Evolutionary conservation across 2,329 filamentous ascomycete species (phyloP), one percentile per base, ranked within the genome.

Genomic region (Penicillium sp.): DNA sequence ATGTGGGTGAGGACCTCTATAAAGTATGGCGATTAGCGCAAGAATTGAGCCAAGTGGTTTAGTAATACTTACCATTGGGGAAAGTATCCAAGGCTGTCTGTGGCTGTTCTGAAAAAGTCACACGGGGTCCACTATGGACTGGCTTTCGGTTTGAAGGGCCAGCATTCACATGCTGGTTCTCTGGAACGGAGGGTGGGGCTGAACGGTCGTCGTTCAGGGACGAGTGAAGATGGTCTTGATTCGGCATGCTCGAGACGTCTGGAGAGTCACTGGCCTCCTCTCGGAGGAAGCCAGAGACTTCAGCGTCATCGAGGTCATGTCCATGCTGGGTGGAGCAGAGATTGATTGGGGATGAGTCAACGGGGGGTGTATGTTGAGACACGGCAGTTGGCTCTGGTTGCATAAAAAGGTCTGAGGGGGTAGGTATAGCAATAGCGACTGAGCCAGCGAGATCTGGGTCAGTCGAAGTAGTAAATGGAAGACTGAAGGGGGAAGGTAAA

Each of bases 1-100:
- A 96, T 87, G 67, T 97, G 92, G 10, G 90, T 96, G 72, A 97
- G 75, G 53, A 97, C 87, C 81, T 99, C 94, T 97, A 73, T 49
- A 60, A 58, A 62, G 56, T 34, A 45, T 29, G 16, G 45, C 44
- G 32, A 48, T 45, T 22, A 54, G 48, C 32, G 21, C 16, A 27
- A 32, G 32, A 18, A 16, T 21, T 55, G 16, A 32, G 38, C 32
- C 39, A 53, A 53, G 48, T 18, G 46, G 29, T 43, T 58, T 22
- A 14, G 14, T 29, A 31, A 11, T 48, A 58, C 68, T 38, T 77
- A 96, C 92, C 92, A 78, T 96, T 96, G 6, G 93, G 92, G 59
- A 96, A 87, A 50, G 78, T 76, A 38, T 79, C 75, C 39, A 87
- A 75, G 27, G 81, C 78, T 40, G 77, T 73, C 44, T 71, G 74